These are phyloP conservation scores for Gracilaria domingensis DNA, from an alignment of 23 red algal species.

Conservation along the genomic window DNA sequence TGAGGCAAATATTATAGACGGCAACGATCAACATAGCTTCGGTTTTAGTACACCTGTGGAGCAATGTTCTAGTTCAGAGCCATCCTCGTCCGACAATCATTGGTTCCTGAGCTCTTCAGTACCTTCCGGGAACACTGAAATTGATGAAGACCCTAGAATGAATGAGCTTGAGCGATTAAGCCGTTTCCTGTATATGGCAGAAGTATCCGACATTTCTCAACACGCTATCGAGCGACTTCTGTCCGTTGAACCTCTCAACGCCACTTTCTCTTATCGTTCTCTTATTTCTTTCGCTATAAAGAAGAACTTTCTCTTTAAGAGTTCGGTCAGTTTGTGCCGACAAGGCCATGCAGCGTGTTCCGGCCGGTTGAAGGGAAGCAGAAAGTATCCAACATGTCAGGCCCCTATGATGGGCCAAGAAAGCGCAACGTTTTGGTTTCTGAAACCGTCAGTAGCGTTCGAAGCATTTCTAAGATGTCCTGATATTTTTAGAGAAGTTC, in stretches of 20 bases:
- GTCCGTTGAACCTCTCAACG: background rate
- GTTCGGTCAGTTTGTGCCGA: background rate
- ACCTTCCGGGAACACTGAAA: background rate
- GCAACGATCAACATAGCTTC: no score
- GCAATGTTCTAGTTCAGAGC: no score
- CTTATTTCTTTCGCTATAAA: background rate
- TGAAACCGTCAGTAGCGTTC: no score
- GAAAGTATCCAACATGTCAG: background rate
- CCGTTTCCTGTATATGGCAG: background rate
- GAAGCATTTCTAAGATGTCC: no score
- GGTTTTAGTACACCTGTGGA: no score
- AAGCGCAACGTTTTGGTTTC: no score
- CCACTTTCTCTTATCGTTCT: background rate
- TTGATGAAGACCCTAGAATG: background rate
- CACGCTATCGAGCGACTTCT: background rate
- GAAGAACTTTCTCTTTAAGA: no score
- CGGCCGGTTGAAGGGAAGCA: background rate
- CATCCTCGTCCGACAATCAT: no score
- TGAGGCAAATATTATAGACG: no score
- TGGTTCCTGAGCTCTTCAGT: background rate
- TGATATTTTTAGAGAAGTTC: no score
- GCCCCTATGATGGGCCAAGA: background rate
- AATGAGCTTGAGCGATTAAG: background rate
- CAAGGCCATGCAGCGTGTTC: background rate
- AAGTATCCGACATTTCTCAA: background rate